phyloP scores from a whole-genome alignment of 75 land plant species.

The Chamaecyparis obtusa region DNA sequence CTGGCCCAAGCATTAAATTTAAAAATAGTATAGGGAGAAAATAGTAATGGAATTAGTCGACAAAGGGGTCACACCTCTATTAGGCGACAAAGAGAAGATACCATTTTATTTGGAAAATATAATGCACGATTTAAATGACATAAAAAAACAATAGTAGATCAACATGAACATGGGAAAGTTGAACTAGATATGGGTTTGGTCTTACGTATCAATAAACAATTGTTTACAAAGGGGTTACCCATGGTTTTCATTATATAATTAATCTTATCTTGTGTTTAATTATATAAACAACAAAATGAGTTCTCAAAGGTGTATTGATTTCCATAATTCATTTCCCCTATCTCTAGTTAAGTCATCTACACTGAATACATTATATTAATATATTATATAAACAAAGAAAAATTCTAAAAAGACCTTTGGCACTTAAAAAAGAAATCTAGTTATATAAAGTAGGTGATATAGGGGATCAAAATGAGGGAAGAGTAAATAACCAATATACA shows the following conservation, averaged over 20 bases:
- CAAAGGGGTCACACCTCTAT: background rate
- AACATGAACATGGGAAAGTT: background rate
- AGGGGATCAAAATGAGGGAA: background rate
- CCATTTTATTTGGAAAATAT: background rate
- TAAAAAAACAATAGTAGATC: background rate
- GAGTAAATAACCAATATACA: constrained; percentile 67
- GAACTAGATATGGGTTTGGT: background rate
- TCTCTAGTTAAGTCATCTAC: no score
- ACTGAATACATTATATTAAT: no score
- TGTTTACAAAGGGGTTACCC: background rate
- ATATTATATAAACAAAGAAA: no score
- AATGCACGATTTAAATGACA: background rate
- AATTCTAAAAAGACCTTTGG: background rate
- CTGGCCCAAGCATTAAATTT: no score
- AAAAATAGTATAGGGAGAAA: no score
- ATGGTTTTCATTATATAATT: background rate
- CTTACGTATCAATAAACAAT: background rate
- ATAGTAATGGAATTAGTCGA: background rate
- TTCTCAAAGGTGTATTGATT: background rate
- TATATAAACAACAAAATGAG: background rate
- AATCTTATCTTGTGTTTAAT: background rate
- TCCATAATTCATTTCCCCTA: background rate
- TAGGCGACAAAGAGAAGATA: background rate
- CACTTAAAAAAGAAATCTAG: background rate
- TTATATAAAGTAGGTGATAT: no score